Evolutionary conservation across 805 yeast genomes (phyloP).

Genomic region (Zygoascus tannicola): DNA sequence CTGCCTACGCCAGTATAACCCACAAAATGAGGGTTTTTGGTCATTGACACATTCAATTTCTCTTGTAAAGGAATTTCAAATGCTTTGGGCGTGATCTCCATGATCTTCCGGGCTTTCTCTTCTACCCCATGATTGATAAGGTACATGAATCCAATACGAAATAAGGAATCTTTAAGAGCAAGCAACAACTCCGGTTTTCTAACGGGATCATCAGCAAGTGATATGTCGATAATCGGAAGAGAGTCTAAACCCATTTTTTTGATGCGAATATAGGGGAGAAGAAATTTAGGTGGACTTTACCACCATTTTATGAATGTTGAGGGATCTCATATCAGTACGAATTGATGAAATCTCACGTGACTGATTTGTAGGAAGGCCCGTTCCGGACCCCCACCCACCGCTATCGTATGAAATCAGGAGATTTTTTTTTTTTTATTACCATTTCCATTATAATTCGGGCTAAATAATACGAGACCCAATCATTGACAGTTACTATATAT

Average conservation of each 20-base stretch:
- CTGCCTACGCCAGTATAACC: conserved; percentile 51
- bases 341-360: too few relatives aligned
- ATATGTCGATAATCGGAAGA: conserved; percentile 33
- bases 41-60: conserved; percentile 43
- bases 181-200: conserved; percentile 36
- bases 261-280: too few relatives aligned
- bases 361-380: too few relatives aligned
- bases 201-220: conserved; percentile 33
- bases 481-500: too few relatives aligned
- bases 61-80: conserved; percentile 40
- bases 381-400: too few relatives aligned
- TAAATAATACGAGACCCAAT: too few relatives aligned
- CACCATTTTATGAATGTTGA: too few relatives aligned
- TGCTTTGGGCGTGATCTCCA: conserved; percentile 33
- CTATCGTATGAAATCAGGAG: too few relatives aligned
- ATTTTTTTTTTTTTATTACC: too few relatives aligned
- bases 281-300: too few relatives aligned
- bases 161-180: conserved; percentile 36
- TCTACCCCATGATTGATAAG: conserved; percentile 40
- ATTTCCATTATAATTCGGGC: too few relatives aligned
- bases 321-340: too few relatives aligned
- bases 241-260: conserved; percentile 14
- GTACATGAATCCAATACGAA: conserved; percentile 47
- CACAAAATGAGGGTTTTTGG: conserved; percentile 46
- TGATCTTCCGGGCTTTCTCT: conserved; percentile 31